Conservation (phyloP, 495 filamentous ascomycete genomes). For the Penicillium waksmanii region DNA sequence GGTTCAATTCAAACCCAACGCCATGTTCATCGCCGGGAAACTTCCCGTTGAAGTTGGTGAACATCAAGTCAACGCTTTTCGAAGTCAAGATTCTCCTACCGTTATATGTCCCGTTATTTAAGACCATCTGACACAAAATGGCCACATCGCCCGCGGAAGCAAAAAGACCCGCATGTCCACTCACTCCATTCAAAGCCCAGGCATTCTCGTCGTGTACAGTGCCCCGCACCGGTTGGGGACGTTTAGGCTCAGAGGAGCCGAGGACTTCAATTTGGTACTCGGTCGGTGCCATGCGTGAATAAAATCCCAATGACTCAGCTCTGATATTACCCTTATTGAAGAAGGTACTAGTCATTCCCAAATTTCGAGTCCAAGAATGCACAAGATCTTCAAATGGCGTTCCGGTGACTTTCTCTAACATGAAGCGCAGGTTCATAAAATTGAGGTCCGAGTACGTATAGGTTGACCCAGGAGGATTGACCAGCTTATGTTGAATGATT, state of each 20-base stretch:
- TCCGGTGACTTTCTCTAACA: slow-evolving; percentile 28
- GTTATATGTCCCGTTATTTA: slow-evolving; percentile 35
- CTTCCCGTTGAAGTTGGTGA: slow-evolving; percentile 30
- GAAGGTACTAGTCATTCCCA: slow-evolving; percentile 33
- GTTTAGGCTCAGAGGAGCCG: slow-evolving; percentile 25
- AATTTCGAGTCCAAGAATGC: slow-evolving; percentile 18
- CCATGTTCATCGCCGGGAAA: slow-evolving; percentile 30
- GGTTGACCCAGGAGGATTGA: slow-evolving; percentile 25
- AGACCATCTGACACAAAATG: slow-evolving; percentile 34
- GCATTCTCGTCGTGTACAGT: slow-evolving; percentile 38
- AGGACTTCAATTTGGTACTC: slow-evolving; percentile 34
- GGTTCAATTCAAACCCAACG: slow-evolving; percentile 33
- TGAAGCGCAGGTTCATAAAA: slow-evolving; percentile 31
- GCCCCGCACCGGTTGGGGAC: slow-evolving; percentile 35
- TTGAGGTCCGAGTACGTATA: slow-evolving; percentile 35
- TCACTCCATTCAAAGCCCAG: slow-evolving; percentile 30
- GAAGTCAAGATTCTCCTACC: slow-evolving; percentile 24
- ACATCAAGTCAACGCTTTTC: slow-evolving; percentile 28
- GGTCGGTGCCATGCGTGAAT: slow-evolving; percentile 30
- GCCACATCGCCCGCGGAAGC: slow-evolving; percentile 27
- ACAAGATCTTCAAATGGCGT: slow-evolving; percentile 27
- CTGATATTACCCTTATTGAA: slow-evolving; percentile 34
- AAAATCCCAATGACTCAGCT: slow-evolving; percentile 20
- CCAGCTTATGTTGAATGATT: slow-evolving; percentile 26
- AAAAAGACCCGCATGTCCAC: slow-evolving; percentile 33